Percentiles rank a stretch among this genome's conserved stretches.
Evolutionary conservation across 78 protist species (phyloP).

Genomic region (Dictyostelium intermedium): DNA sequence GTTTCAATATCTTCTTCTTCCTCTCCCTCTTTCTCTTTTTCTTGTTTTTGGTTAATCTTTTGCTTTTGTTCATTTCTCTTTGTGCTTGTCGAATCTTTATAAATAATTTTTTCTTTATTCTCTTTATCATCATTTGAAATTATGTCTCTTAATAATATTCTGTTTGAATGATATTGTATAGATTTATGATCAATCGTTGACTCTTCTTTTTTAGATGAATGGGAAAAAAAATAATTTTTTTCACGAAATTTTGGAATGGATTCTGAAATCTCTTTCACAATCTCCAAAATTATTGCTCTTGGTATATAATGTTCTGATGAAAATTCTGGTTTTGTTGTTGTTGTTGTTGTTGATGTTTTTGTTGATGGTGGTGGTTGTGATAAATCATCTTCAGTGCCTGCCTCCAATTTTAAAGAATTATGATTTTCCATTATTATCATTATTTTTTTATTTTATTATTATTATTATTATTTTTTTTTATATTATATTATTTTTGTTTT

Average conservation of each 20-base stretch:
- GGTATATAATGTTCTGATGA: not conserved
- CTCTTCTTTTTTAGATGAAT: not conserved
- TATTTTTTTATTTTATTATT: too few species aligned
- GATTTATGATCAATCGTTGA: not conserved
- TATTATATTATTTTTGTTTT: too few species aligned
- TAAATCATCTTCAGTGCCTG: not conserved
- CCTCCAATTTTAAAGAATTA: not conserved
- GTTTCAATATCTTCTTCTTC: not conserved
- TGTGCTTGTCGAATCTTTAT: not conserved
- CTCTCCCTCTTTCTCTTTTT: not conserved
- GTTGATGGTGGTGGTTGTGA: not conserved
- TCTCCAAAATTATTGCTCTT: not conserved
- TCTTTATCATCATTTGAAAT: not conserved
- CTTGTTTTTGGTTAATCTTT: not conserved
- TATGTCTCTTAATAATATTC: slow-evolving; percentile 1
- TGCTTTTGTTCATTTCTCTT: not conserved
- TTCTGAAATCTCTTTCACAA: not conserved
- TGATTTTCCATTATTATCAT: not conserved
- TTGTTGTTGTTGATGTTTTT: not conserved
- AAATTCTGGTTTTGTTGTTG: not conserved
- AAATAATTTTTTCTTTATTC: not conserved
- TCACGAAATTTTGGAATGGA: not conserved
- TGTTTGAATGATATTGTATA: slow-evolving; percentile 13
- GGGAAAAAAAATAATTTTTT: slow-evolving; percentile 9
- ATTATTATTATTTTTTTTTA: too few species aligned